These are phyloP conservation scores for Allomyces javanicus DNA, from an alignment of 192 early-diverging fungal species.

Conservation along the genomic window DNA sequence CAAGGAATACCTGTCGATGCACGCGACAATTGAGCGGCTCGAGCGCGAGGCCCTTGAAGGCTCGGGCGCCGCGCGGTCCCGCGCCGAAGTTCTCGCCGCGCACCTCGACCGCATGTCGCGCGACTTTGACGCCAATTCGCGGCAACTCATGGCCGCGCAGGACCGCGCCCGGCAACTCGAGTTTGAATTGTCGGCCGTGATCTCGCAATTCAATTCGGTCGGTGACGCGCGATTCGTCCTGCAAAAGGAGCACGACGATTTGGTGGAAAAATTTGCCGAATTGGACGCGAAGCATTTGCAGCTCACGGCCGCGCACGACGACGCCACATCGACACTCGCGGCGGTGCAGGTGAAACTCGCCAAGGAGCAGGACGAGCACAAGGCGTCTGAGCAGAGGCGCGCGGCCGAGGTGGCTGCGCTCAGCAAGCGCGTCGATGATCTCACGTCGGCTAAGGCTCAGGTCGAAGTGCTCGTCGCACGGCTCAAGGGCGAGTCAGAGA, in stretches of 20 bases:
- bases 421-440: not conserved
- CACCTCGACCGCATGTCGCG: conserved; percentile 28
- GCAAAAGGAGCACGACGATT: conserved; percentile 15
- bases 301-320: not conserved
- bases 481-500: not conserved
- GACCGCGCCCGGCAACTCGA: conserved; percentile 22
- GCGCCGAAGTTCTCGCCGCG: conserved; percentile 26
- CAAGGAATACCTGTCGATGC: conserved; percentile 31
- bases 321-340: not conserved
- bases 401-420: not conserved
- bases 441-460: not conserved
- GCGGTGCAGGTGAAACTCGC: not conserved
- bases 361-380: not conserved
- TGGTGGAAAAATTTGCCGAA: conserved; percentile 12
- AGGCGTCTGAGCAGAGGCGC: not conserved
- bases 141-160: conserved; percentile 18
- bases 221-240: conserved; percentile 18
- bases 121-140: conserved; percentile 26
- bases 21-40: conserved; percentile 22
- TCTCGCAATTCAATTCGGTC: conserved; percentile 22
- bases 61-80: conserved; percentile 17
- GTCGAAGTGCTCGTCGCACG: not conserved
- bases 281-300: conserved; percentile 9
- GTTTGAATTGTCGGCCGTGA: conserved; percentile 30
- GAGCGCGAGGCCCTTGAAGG: conserved; percentile 27